These are phyloP conservation scores for Saccharomycopsis guyanensis DNA, from an alignment of 805 yeast species.

Conservation along the genomic window DNA sequence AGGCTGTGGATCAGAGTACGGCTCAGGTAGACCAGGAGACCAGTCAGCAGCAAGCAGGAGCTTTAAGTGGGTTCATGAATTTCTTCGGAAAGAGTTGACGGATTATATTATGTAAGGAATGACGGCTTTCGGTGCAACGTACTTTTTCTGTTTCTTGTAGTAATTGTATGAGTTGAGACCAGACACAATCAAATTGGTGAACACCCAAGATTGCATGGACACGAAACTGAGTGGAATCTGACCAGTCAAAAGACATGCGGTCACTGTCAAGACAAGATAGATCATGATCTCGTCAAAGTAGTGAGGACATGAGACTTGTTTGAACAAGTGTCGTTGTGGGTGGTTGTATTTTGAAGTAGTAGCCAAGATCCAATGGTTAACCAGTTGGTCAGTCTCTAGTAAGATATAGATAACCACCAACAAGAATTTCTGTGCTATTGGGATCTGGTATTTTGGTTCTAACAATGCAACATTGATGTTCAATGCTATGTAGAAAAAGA, in stretches of 20 bases:
- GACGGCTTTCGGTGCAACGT: constrained; percentile 14
- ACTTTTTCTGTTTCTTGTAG: constrained; percentile 2
- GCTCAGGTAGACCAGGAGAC: background rate
- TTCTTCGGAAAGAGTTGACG: constrained; percentile 10
- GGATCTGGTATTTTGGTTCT: constrained; percentile 1
- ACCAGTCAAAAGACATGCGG: background rate
- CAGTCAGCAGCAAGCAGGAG: constrained; percentile 3
- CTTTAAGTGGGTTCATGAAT: constrained; percentile 18
- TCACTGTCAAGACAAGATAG: constrained; percentile 28
- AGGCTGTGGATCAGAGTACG: background rate
- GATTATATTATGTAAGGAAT: constrained; percentile 15
- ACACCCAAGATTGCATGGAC: constrained; percentile 9
- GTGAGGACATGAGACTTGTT: constrained; percentile 54
- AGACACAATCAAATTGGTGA: constrained; percentile 11
- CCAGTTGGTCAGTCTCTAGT: constrained; percentile 39
- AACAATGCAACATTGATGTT: constrained; percentile 25
- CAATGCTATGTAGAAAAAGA: constrained; percentile 47
- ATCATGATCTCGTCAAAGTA: constrained; percentile 59
- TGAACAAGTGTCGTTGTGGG: constrained; percentile 47
- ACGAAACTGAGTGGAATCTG: background rate
- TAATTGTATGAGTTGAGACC: constrained; percentile 11
- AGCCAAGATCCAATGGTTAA: constrained; percentile 32
- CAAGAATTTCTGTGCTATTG: background rate
- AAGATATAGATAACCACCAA: constrained; percentile 24
- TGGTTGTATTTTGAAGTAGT: constrained; percentile 44